Evolutionary conservation across 2,329 filamentous ascomycete genomes (phyloP), one percentile per base, ranked within the genome.

Genomic region (Fusarium agapanthi): DNA sequence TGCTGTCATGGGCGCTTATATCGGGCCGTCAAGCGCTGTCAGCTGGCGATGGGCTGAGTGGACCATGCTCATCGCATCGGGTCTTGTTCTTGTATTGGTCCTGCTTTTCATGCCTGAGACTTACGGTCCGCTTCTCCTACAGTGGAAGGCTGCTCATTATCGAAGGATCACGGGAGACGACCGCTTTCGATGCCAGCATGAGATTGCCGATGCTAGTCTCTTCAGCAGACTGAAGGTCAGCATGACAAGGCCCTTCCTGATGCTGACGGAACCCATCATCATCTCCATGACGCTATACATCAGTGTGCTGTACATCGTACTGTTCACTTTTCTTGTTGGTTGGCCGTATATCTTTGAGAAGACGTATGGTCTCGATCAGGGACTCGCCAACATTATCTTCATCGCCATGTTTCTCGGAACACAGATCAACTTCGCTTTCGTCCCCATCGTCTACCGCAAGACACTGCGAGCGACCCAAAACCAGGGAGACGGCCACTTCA

Each of bases 11-110:
- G 90, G 90, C 8, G 90, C 89, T 10, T 92, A 91, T 66, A 90
- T 92, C 59, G 90, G 91, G 54, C 84, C 90, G 58, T 88, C 86
- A 61, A 85, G 84, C 7, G n/a, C 50, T 0, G 76, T 80, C 4
- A 85, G 83, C 55, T 93, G 90, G 86, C 84, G 88, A n/a, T 91
- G 89, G 88, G 84, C 85, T 0, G 90, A 92, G 77, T 93, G 91
- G 81, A 84, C 89, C 3, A 84, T 92, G 65, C 81, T 92, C 37
- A 92, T 93, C 56, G 90, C 89, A 85, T 86, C 89, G 1, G 88
- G 84, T 0, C 78, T 86, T 11, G 81, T 91, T 64, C 84, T 91
- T 30, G 78, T 83, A n/a, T 74, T 88, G 41, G 87, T 93, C 38
- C 76, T 89, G 30, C 75, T 90, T 22, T 84, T 90, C 51, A 89